Evolutionary conservation across 352 stramenopile species (phyloP).

Genomic region (Pythium oligandrum): DNA sequence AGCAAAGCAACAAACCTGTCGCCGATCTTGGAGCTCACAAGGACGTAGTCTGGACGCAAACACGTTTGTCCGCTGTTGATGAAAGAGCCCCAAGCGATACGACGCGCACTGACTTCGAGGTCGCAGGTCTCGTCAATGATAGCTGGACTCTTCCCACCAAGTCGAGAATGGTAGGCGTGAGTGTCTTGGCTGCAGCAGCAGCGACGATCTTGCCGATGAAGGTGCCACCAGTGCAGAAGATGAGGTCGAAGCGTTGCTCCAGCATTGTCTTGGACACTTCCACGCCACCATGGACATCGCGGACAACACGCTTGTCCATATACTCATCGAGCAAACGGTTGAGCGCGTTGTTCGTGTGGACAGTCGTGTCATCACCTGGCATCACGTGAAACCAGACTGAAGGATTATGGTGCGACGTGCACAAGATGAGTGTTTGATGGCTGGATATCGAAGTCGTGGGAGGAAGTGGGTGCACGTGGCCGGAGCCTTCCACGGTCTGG

Average conservation of each 20-base stretch:
- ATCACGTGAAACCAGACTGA: slow-evolving; percentile 5
- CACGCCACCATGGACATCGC: slow-evolving; percentile 75
- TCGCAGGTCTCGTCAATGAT: slow-evolving; percentile 78
- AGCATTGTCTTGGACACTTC: slow-evolving; percentile 63
- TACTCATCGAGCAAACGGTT: slow-evolving; percentile 47
- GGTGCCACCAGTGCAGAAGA: slow-evolving; percentile 67
- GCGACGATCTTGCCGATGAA: slow-evolving; percentile 88
- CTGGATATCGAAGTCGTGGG: too few species aligned
- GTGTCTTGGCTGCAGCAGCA: slow-evolving; percentile 84
- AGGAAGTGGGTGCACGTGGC: too few species aligned
- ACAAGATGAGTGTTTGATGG: too few species aligned
- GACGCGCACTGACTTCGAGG: slow-evolving; percentile 46
- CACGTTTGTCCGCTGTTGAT: slow-evolving; percentile 94
- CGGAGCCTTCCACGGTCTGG: too few species aligned
- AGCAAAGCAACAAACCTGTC: slow-evolving; percentile 45
- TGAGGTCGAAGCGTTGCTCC: slow-evolving; percentile 71
- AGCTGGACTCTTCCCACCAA: slow-evolving; percentile 90
- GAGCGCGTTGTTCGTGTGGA: slow-evolving; percentile 44
- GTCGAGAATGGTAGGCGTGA: slow-evolving; percentile 93
- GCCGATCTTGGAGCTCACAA: slow-evolving; percentile 75
- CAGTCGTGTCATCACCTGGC: slow-evolving; percentile 74
- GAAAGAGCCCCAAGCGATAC: slow-evolving; percentile 84
- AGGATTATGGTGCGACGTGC: too few species aligned
- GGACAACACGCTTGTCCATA: slow-evolving; percentile 57
- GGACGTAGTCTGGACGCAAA: slow-evolving; percentile 91